Evolutionary conservation across 1,139 yeast genomes (phyloP).

Genomic region (Geotrichum siamense): DNA sequence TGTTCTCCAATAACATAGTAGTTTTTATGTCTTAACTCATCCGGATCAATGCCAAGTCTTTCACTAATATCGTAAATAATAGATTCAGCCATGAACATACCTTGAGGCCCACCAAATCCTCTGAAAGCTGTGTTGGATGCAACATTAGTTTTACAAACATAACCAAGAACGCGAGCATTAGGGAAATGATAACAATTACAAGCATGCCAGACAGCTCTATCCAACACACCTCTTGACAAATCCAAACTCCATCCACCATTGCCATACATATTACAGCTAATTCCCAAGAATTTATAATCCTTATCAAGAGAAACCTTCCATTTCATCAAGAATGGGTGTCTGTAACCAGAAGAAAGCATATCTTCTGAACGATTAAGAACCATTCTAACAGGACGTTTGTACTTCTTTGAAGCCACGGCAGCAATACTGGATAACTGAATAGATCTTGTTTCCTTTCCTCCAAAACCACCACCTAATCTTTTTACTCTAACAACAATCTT

Average conservation of each 20-base stretch:
- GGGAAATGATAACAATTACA: constrained; percentile 42
- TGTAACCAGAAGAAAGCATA: constrained; percentile 41
- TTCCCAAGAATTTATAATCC: constrained; percentile 37
- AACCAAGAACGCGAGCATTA: constrained; percentile 35
- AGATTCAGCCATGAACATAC: constrained; percentile 40
- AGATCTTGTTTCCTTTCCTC: constrained; percentile 49
- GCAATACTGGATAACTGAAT: constrained; percentile 41
- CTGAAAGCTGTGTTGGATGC: constrained; percentile 45
- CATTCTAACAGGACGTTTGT: constrained; percentile 39
- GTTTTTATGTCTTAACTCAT: constrained; percentile 35
- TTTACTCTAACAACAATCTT: constrained; percentile 38
- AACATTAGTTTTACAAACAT: constrained; percentile 39
- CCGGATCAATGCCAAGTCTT: constrained; percentile 36
- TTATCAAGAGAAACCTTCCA: constrained; percentile 41
- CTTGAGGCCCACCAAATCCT: constrained; percentile 46
- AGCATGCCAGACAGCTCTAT: constrained; percentile 40
- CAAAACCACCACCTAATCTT: constrained; percentile 59
- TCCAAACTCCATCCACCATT: constrained; percentile 45
- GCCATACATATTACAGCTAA: constrained; percentile 37
- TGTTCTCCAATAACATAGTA: constrained; percentile 33
- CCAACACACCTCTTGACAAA: constrained; percentile 42
- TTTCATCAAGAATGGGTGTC: constrained; percentile 41
- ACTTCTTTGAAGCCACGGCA: constrained; percentile 49
- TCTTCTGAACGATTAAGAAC: constrained; percentile 39
- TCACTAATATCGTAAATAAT: constrained; percentile 39